Evolutionary conservation across 2,329 filamentous ascomycete species (phyloP), one percentile per base, ranked within the genome.

Genomic region (Balansia obtecta): DNA sequence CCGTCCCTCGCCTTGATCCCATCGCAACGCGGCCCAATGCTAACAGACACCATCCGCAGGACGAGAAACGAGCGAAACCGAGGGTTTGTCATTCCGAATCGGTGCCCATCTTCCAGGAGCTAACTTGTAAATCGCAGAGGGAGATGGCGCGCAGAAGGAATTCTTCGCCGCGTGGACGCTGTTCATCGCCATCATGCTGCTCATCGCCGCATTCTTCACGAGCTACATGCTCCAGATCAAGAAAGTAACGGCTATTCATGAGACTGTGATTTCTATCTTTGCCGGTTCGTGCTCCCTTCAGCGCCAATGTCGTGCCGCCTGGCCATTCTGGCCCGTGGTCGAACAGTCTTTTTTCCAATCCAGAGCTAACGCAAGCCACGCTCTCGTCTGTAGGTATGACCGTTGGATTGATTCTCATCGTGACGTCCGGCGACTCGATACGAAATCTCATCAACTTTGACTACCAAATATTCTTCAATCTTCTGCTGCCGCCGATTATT

Each of bases 381-480:
- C 39, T 7, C 37, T 20, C n/a, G 5, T 16, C 7, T 13, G 7
- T 40, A 94, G 91, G 91, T 61, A 97, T 97, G 93, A 85, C 89
- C 52, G 88, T 98, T 53, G 93, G 93, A 6, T 74, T 98, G 60
- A 79, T 95, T 53, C 82, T 98, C 52, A 81, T 93, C 62, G 72
- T 96, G 55, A 87, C 82, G 42, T 83, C 85, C 48, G 84, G 85
- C 57, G 84, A 88, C 55, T 88, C 85, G 55, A 89, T 98, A 60
- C 85, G 90, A 66, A 86, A 87, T 64, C 83, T 88, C 56, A 89
- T 98, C 63, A 95, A 85, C 68, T 98, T 98, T 74, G 86, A 97
- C 72, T 96, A 96, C 66, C 90, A 97, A 65, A 95, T 97, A 74
- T 98, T 98, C 76, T 98, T 98, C 76, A 98, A 98, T 68, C 80